Evolutionary conservation across 2,329 filamentous ascomycete species (phyloP), one percentile per base, ranked within the genome.

Genomic region (Botrytis sinoallii): DNA sequence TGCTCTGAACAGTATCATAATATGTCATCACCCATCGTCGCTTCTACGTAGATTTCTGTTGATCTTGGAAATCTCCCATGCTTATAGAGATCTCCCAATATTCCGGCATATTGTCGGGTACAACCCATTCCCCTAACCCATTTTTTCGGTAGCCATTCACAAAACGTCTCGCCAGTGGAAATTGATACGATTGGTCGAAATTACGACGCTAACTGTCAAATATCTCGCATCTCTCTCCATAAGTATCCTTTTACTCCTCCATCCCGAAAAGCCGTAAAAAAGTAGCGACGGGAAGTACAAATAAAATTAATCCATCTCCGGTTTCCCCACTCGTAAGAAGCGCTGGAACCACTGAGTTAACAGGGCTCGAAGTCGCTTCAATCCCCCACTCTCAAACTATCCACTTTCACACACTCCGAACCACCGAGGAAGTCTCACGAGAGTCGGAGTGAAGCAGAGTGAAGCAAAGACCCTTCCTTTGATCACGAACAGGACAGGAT

Each of bases 301-400:
- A 48, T 67, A 12, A 67, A 29, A 67, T 67, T 29, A 67, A 29
- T 29, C 25, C 14, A 55, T 67, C 46, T 67, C 65, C 32, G 65
- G 22, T 18, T 29, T 67, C 32, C 25, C 46, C 65, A 67, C 65
- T n/a, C 65, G 35, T 55, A n/a, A 55, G 46, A 20, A 40, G 46
- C 65, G 65, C 65, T 55, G 65, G 46, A 67, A 40, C 65, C 65
- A 67, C 32, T 38, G 12, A 38, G 46, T 40, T 55, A n/a, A 67
- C 46, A 20, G 32, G 32, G 65, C 46, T 25, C 9, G 52, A 57
- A 29, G 52, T 57, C n/a, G 14, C n/a, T 57, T 20, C 4, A n/a
- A 38, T 67, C 46, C 65, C 32, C 46, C 46, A 55, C 38, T 64
- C 61, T 44, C 38, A 29, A 63, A 18, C 5, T 29, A 38, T 63